These are phyloP conservation scores for Hypoxylon trugodes DNA, from an alignment of 495 filamentous ascomycete species.

Conservation along the genomic window DNA sequence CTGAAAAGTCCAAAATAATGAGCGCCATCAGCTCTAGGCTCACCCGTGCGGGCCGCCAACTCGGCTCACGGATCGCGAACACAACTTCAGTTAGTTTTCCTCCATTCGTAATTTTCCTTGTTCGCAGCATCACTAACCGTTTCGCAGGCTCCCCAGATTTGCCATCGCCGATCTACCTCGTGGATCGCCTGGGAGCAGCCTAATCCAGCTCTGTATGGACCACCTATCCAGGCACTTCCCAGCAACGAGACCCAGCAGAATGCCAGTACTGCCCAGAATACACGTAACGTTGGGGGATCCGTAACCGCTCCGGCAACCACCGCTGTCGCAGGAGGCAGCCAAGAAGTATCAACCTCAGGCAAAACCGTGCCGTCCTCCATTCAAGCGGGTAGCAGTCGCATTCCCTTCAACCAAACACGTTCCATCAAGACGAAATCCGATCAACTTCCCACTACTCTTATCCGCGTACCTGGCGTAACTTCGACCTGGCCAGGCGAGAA, in stretches of 20 bases:
- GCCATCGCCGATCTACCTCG: slow-evolving; percentile 26
- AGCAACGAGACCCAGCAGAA: slow-evolving; percentile 14
- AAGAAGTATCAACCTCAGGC: slow-evolving; percentile 21
- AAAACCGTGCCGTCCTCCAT: slow-evolving; percentile 32
- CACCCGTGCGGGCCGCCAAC: slow-evolving; percentile 1
- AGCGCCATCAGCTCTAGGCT: slow-evolving; percentile 3
- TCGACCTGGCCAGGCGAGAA: slow-evolving; percentile 28
- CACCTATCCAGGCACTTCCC: background rate
- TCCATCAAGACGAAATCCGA: background rate
- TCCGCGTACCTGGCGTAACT: slow-evolving; percentile 25
- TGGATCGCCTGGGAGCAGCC: slow-evolving; percentile 44
- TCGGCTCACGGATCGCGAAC: background rate
- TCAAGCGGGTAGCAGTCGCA: slow-evolving; percentile 10
- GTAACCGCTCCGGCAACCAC: background rate
- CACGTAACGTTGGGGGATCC: slow-evolving; percentile 4
- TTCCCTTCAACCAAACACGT: slow-evolving; percentile 12
- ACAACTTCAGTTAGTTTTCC: background rate
- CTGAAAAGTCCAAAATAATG: slow-evolving; percentile 28
- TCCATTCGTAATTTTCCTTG: background rate
- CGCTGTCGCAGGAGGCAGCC: slow-evolving; percentile 5
- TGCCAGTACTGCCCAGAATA: background rate
- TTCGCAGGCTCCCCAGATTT: background rate
- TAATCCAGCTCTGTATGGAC: slow-evolving; percentile 31
- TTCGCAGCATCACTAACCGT: background rate
- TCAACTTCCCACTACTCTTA: slow-evolving; percentile 19